Percentiles rank a stretch among this genome's conserved stretches.
These are phyloP conservation scores for Coprinellus micaceus DNA, from an alignment of 768 basidiomycete genomes.

Conservation along the genomic window DNA sequence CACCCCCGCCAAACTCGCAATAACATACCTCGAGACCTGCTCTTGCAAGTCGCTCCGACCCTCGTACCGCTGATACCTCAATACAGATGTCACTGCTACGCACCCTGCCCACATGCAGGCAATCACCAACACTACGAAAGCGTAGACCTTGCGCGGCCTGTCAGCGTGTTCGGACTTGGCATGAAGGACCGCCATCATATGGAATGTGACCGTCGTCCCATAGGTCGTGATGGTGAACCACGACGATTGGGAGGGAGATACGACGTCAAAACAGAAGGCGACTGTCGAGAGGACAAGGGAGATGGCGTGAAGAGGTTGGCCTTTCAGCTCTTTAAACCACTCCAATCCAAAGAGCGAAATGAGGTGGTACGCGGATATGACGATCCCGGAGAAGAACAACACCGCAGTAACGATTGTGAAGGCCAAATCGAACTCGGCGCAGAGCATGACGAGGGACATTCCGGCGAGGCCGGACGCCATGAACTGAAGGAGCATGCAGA, in stretches of 20 bases:
- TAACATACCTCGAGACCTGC: no score
- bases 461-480: slow-evolving; percentile 3
- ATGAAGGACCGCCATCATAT: slow-evolving; percentile 1
- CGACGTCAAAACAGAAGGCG: background rate
- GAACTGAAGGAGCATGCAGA: slow-evolving; percentile 3
- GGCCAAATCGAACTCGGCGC: background rate
- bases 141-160: background rate
- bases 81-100: background rate
- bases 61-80: background rate
- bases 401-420: slow-evolving; percentile 1
- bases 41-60: no score
- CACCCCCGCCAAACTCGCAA: no score
- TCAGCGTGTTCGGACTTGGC: background rate
- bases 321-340: background rate
- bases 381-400: background rate
- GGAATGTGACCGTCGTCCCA: background rate
- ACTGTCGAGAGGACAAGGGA: background rate
- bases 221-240: slow-evolving; percentile 4
- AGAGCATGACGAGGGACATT: background rate
- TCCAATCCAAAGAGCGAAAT: background rate
- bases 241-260: background rate
- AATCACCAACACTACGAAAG: background rate
- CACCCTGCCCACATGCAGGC: background rate
- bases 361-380: slow-evolving; percentile 1
- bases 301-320: background rate